Base-by-base conservation (phyloP, 768 basidiomycete genomes). In the Hortiboletus campestris region DNA sequence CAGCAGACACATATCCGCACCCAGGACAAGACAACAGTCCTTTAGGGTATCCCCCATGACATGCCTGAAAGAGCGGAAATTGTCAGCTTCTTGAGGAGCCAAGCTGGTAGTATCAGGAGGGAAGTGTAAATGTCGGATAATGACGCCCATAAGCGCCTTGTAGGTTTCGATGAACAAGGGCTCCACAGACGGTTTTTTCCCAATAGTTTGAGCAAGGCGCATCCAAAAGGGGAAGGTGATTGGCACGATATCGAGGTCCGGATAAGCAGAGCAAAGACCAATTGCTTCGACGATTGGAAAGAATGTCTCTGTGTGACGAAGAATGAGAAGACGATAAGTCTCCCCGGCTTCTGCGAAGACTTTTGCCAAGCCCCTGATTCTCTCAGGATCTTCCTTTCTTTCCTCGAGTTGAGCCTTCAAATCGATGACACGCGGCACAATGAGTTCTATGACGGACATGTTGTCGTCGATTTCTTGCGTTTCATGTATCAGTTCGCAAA, bases 211-310 rank as follows among this genome's bases (percentile, higher is more conserved):
- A n/a, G 94, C 89, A 35, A 99, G 86, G 17, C 90, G 87, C 85
- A 93, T 94, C 97, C 97, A 99, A 79, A 99, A 98, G 29, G 89
- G 86, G 78, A 98, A 98, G 12, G 97, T 98, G 72, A 98, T 95
- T 5, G 89, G 91, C 29, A 97, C 95, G 66, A 98, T 90, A 67
- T 98, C 97, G 54, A 98, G 86, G 68, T 98, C 94, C 16, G 82
- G 82, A 74, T 91, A 96, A 2, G 91, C 91, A 14, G 97, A 89
- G 67, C 96, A 98, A 65, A 89, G 83, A 10, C 89, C 89, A 62
- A 99, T 95, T 22, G 94, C 95, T 64, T 96, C 89, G 20, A 99
- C 92, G 60, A 99, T 85, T 0, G 96, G 94, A 72, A 93, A 91
- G 74, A 98, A 97, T 0, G 90, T 88, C 57, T 94, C 89, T 9